Percentiles rank a stretch among this genome's conserved stretches.
Conservation (phyloP, 2,329 filamentous ascomycete genomes). For the Aureobasidium zeae region DNA sequence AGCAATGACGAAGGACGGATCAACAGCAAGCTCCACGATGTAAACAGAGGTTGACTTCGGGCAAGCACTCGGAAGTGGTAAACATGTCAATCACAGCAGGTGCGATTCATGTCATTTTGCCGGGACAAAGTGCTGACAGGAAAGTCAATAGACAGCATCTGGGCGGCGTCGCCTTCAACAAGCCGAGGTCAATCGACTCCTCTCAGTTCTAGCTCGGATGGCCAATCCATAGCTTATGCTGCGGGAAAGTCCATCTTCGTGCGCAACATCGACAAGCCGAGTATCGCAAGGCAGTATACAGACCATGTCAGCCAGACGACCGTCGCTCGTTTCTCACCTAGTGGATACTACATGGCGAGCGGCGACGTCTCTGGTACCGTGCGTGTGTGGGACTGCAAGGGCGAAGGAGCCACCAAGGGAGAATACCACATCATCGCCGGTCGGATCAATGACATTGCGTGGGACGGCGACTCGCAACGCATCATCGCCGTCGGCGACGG, state of each 20-base stretch:
- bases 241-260: conserved; percentile 96
- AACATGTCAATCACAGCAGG: conserved; percentile 23
- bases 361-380: conserved; percentile 80
- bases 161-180: conserved; percentile 77
- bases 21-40: conserved; percentile 3
- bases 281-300: conserved; percentile 79
- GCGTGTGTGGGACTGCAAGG: conserved; percentile 80
- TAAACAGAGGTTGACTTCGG: not conserved
- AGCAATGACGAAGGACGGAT: too few relatives aligned
- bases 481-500: conserved; percentile 95
- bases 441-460: conserved; percentile 90
- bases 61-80: not conserved
- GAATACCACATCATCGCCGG: conserved; percentile 93
- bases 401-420: conserved; percentile 81
- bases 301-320: conserved; percentile 83
- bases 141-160: conserved; percentile 52
- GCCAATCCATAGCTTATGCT: conserved; percentile 85
- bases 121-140: not conserved
- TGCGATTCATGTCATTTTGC: not conserved
- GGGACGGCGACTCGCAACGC: conserved; percentile 94
- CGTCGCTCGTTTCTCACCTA: conserved; percentile 87
- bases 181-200: conserved; percentile 79
- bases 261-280: conserved; percentile 83
- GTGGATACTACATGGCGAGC: conserved; percentile 88
- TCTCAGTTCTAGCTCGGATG: conserved; percentile 78